A percentile compares a stretch with the other conserved stretches of the same genome.
Conservation (phyloP, 2,329 filamentous ascomycete genomes). For the Akanthomyces dipterigenus region DNA sequence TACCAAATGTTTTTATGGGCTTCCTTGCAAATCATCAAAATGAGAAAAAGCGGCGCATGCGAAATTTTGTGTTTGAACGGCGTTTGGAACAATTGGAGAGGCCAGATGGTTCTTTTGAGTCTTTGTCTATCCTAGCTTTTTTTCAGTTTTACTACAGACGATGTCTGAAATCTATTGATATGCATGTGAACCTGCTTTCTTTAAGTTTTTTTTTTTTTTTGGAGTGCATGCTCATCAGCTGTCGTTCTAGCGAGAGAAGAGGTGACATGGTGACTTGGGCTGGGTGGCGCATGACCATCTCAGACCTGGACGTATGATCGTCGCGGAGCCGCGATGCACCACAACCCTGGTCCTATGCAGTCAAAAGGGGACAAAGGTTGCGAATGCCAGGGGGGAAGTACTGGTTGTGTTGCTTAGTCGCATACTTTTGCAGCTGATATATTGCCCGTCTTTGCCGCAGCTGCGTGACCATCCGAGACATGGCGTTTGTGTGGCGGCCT, state of each 20-base stretch:
- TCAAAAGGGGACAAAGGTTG: neutral
- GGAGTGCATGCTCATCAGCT: neutral
- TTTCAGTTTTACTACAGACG: constrained; percentile 9
- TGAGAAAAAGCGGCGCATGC: constrained; percentile 18
- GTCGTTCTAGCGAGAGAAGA: constrained; percentile 15
- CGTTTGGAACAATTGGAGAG: constrained; percentile 26
- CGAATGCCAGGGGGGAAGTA: neutral
- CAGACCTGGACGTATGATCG: neutral
- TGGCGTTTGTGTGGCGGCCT: neutral
- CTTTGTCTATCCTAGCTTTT: constrained; percentile 6
- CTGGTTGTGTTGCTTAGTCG: neutral
- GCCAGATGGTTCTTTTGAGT: constrained; percentile 15
- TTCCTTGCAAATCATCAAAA: neutral
- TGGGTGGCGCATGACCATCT: constrained; percentile 5
- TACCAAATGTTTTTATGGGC: neutral
- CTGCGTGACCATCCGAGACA: constrained; percentile 3
- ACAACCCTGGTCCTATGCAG: neutral
- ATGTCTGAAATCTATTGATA: constrained; percentile 13
- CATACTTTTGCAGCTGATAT: neutral
- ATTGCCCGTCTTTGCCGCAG: neutral
- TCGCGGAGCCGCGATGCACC: neutral
- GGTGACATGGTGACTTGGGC: constrained; percentile 6
- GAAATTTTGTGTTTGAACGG: constrained; percentile 19
- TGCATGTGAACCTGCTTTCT: neutral
- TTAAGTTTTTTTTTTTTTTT: neutral